Base-by-base conservation (phyloP, 2,329 filamentous ascomycete genomes). In the Fusarium mundagurra region DNA sequence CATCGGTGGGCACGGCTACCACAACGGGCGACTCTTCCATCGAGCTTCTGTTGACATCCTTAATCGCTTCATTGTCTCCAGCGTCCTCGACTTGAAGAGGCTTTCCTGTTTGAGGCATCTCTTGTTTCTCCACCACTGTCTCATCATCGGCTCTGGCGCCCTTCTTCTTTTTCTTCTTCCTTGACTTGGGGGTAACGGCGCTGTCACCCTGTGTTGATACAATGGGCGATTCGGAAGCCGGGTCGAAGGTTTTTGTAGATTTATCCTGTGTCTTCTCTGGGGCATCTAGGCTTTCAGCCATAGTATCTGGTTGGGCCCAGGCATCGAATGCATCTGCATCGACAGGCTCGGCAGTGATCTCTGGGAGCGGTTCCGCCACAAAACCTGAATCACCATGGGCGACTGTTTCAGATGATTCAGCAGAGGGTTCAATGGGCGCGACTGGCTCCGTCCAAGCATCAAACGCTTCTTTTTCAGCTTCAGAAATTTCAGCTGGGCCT, bases 131-230 rank as follows among this genome's bases (percentile, higher is more conserved):
- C 43, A 51, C 50, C 44, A 55, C 47, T 29, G 43, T 29, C 29
- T 67, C 38, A 17, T 74, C 75, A 33, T 73, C 70, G 18, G 57
- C 38, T 29, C 69, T 78, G 18, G 36, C 36, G 27, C 64, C 64
- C 64, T 79, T 79, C 73, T 76, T 80, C 50, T 80, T 80, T 41
- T 79, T 78, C 54, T 79, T 79, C 60, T 79, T 79, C 55, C 79
- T 78, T 38, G 72, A 73, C 57, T 64, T 72, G 10, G 73, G 58
- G 12, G 67, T 16, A 41, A 36, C 27, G 22, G 60, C 45, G 34
- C 47, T 45, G 18, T 79, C 69, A 22, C 66, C 67, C n/a, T 58
- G 44, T 13, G 57, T 38, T 59, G 64, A 17, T 44, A 71, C 68
- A 4, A 24, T 24, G n/a, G 48, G 31, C 22, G 48, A 39, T 55